These are phyloP conservation scores for Fusarium aywerte DNA, from an alignment of 2,329 filamentous ascomycete genomes.

Conservation along the genomic window DNA sequence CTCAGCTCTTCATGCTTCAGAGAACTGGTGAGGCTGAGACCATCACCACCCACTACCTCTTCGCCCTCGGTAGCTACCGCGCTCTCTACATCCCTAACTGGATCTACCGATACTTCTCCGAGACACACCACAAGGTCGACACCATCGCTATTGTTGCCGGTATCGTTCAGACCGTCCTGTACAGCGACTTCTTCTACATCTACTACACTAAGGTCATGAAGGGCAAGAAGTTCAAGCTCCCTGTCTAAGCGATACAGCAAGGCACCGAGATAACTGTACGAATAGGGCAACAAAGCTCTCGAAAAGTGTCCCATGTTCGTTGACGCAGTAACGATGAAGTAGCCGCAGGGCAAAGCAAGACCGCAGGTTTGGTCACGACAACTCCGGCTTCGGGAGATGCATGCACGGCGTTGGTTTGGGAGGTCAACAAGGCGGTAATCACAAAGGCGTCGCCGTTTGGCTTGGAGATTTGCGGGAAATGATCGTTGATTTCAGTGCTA, in stretches of 20 bases:
- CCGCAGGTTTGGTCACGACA: slow-evolving; percentile 34
- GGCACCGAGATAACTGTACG: slow-evolving; percentile 19
- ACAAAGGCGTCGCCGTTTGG: slow-evolving; percentile 46
- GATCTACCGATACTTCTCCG: slow-evolving; percentile 88
- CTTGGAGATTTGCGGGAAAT: slow-evolving; percentile 37
- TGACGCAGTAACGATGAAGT: slow-evolving; percentile 33
- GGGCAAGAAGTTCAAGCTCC: slow-evolving; percentile 88
- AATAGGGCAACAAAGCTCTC: slow-evolving; percentile 22
- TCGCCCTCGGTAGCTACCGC: slow-evolving; percentile 89
- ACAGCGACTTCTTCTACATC: slow-evolving; percentile 99
- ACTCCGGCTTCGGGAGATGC: slow-evolving; percentile 44
- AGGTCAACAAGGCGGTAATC: slow-evolving; percentile 44
- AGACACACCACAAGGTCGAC: slow-evolving; percentile 78
- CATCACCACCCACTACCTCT: slow-evolving; percentile 98
- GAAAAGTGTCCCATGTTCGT: slow-evolving; percentile 11
- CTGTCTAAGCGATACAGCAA: slow-evolving; percentile 66
- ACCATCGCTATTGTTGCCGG: slow-evolving; percentile 90
- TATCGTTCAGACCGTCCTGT: slow-evolving; percentile 91
- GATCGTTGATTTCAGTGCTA: slow-evolving; percentile 34
- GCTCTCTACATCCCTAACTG: slow-evolving; percentile 98
- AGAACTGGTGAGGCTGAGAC: slow-evolving; percentile 97
- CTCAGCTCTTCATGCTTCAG: slow-evolving; percentile 98
- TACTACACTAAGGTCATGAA: slow-evolving; percentile 97
- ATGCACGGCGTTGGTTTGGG: slow-evolving; percentile 49
- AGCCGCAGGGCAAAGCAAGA: slow-evolving; percentile 31